These are phyloP conservation scores for Dacryopinax spathularia DNA, from an alignment of 768 basidiomycete genomes.

Conservation along the genomic window DNA sequence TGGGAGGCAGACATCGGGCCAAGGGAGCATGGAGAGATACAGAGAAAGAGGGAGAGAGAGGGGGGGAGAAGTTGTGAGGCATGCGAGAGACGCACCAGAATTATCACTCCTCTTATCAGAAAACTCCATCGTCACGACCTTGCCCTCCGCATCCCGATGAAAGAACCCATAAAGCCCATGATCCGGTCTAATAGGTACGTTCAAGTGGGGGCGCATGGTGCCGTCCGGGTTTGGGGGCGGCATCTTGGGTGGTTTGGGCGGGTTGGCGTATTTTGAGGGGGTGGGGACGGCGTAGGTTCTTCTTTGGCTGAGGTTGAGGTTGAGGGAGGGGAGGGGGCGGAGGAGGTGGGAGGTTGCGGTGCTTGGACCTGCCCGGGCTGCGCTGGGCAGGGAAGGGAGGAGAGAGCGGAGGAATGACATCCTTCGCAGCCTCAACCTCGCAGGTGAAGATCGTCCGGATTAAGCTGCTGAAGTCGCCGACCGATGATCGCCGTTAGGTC, in stretches of 20 bases:
- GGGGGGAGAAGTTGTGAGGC: constrained; percentile 10
- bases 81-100: neutral
- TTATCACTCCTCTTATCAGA: constrained; percentile 9
- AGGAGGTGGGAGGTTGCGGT: neutral
- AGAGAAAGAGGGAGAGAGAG: constrained; percentile 22
- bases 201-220: constrained; percentile 31
- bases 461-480: no score
- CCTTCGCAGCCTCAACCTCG: neutral
- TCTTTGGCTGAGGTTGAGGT: neutral
- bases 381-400: neutral
- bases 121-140: constrained; percentile 22
- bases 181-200: constrained; percentile 36
- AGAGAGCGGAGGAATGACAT: neutral
- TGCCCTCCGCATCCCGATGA: constrained; percentile 37
- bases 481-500: no score
- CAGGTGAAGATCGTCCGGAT: no score
- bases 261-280: neutral
- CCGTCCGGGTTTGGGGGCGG: constrained; percentile 10
- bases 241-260: neutral
- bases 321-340: neutral
- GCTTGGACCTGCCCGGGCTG: neutral
- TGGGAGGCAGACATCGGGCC: constrained; percentile 4
- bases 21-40: constrained; percentile 14
- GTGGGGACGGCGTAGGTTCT: neutral
- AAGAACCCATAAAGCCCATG: constrained; percentile 74